A percentile compares a stretch with the other conserved stretches of the same genome.
These are phyloP conservation scores for Crithidia fasciculata DNA, from an alignment of 208 protist genomes.

Conservation along the genomic window DNA sequence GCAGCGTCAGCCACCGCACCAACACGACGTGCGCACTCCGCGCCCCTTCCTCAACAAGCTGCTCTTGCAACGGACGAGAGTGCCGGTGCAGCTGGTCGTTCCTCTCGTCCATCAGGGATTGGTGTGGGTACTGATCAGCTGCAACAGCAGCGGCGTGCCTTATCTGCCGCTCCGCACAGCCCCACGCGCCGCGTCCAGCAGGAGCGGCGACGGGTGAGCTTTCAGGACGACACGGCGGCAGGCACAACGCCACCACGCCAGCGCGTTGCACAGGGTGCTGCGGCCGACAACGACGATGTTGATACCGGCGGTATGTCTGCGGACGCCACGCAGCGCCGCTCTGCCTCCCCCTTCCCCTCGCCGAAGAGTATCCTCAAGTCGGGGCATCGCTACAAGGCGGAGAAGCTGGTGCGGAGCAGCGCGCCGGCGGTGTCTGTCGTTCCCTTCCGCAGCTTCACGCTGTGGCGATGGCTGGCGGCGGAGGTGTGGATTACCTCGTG, in stretches of 20 bases:
- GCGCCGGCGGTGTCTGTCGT: slow-evolving; percentile 39
- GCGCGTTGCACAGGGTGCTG: neutral
- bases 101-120: too few species aligned
- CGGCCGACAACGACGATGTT: neutral
- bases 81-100: too few species aligned
- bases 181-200: neutral
- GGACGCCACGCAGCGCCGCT: neutral
- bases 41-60: neutral
- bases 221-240: neutral
- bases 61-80: neutral
- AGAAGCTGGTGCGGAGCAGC: slow-evolving; percentile 42
- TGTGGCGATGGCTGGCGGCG: slow-evolving; percentile 47
- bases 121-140: too few species aligned
- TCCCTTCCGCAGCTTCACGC: slow-evolving; percentile 34
- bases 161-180: slow-evolving; percentile 15
- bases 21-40: slow-evolving; percentile 6
- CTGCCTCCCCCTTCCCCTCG: slow-evolving; percentile 3
- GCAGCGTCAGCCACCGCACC: neutral
- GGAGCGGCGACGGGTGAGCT: slow-evolving; percentile 8
- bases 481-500: slow-evolving; percentile 16
- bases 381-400: slow-evolving; percentile 39
- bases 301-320: neutral
- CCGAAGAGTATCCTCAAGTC: slow-evolving; percentile 58
- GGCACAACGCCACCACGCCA: neutral
- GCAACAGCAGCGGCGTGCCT: neutral